These are phyloP conservation scores for Xylaria sp. DNA, from an alignment of 495 filamentous ascomycete species.

Conservation along the genomic window DNA sequence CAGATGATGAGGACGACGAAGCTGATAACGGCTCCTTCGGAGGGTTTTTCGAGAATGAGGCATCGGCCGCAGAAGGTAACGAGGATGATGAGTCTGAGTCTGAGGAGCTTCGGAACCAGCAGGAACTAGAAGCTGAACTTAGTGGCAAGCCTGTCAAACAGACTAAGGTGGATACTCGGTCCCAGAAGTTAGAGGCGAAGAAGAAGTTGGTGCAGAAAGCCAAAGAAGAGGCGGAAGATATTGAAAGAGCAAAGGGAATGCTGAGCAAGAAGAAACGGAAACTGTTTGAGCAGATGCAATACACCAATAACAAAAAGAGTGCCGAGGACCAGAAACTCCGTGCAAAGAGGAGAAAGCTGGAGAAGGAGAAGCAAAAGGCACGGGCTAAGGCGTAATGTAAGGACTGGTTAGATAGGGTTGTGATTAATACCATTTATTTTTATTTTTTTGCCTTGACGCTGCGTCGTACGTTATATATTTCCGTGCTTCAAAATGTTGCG, in stretches of 20 bases:
- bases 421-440: conserved; percentile 37
- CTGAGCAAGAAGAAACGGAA: conserved; percentile 91
- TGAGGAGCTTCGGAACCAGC: conserved; percentile 67
- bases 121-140: conserved; percentile 91
- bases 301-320: conserved; percentile 83
- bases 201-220: conserved; percentile 75
- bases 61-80: conserved; percentile 45
- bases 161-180: conserved; percentile 55
- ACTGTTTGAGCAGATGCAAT: conserved; percentile 90
- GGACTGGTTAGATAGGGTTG: conserved; percentile 33
- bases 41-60: conserved; percentile 52
- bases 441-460: conserved; percentile 8
- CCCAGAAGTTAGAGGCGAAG: conserved; percentile 66
- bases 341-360: conserved; percentile 86
- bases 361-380: conserved; percentile 76
- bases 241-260: conserved; percentile 90
- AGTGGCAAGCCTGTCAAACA: conserved; percentile 56
- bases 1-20: conserved; percentile 47
- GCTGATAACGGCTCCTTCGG: conserved; percentile 48
- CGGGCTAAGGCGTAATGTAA: conserved; percentile 45
- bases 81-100: conserved; percentile 57
- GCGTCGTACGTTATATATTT: not conserved
- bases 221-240: conserved; percentile 78
- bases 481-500: not conserved
- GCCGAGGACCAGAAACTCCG: conserved; percentile 76